Evolutionary conservation across 257 asterid species (phyloP).

Genomic region (Plantago ovata): DNA sequence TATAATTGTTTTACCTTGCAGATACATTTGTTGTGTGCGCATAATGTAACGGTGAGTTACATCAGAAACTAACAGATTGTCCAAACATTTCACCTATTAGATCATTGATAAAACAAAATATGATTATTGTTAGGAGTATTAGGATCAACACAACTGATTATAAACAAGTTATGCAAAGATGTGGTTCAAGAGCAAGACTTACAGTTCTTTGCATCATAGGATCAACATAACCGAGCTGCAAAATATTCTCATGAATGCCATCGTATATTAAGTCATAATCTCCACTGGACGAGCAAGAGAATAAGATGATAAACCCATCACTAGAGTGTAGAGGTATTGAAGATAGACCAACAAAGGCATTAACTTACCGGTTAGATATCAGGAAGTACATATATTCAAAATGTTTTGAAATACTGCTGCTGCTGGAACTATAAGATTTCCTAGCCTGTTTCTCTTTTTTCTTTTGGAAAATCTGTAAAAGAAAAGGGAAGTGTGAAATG

Average conservation of each 20-base stretch:
- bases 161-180: conserved; percentile 4
- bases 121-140: conserved; percentile 2
- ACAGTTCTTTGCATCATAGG: conserved; percentile 94
- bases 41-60: conserved; percentile 56
- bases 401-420: conserved; percentile 42
- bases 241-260: conserved; percentile 85
- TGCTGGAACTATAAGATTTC: conserved; percentile 36
- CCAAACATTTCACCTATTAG: conserved; percentile 76
- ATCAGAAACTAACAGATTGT: conserved; percentile 71
- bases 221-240: conserved; percentile 80
- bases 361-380: conserved; percentile 74
- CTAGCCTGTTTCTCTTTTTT: conserved; percentile 49
- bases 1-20: conserved; percentile 55
- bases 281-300: conserved; percentile 53
- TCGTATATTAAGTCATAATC: conserved; percentile 83
- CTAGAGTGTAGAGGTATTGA: conserved; percentile 8
- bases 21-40: conserved; percentile 82
- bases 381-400: conserved; percentile 70
- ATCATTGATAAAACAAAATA: conserved; percentile 14
- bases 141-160: not conserved
- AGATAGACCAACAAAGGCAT: conserved; percentile 14
- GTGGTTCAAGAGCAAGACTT: conserved; percentile 30
- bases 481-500: conserved; percentile 4
- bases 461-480: conserved; percentile 78
- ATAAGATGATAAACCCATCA: conserved; percentile 21